A percentile compares a stretch with the other conserved stretches of the same genome.
These are phyloP conservation scores for Dioscorea cayenensis DNA, from an alignment of 116 monocot species.

Conservation along the genomic window DNA sequence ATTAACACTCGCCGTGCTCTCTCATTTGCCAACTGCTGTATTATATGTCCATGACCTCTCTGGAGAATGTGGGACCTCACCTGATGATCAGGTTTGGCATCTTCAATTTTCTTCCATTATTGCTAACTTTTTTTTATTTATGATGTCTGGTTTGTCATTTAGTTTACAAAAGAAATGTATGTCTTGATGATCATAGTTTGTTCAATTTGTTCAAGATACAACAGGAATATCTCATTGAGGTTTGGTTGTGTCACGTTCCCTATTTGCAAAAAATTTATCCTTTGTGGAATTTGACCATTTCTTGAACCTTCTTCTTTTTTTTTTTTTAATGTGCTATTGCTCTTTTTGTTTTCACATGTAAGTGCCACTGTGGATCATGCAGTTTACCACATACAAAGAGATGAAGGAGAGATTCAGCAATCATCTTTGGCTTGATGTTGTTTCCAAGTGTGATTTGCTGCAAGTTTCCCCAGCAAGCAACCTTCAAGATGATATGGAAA, in stretches of 20 bases:
- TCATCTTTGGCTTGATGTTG: conserved; percentile 84
- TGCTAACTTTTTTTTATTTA: no score
- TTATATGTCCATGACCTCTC: conserved; percentile 94
- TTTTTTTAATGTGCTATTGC: background rate
- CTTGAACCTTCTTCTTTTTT: background rate
- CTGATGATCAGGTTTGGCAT: conserved; percentile 69
- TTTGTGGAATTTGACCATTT: background rate
- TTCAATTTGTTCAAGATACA: no score
- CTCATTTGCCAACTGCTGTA: conserved; percentile 85
- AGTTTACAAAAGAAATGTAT: no score
- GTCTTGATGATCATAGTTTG: no score
- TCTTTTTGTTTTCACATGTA: no score
- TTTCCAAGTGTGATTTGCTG: conserved; percentile 86
- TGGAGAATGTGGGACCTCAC: conserved; percentile 90
- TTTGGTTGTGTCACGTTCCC: no score
- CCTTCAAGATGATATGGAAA: conserved; percentile 23
- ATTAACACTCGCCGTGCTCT: conserved; percentile 83
- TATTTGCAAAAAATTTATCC: no score
- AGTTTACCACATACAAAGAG: conserved; percentile 76
- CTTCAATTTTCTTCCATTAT: background rate
- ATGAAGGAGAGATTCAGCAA: conserved; percentile 69
- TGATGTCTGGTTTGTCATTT: no score
- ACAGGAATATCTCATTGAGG: no score
- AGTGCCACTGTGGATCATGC: conserved; percentile 8
- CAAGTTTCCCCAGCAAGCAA: conserved; percentile 10